Base-by-base conservation (phyloP, 192 early-diverging fungal genomes). In the Linnemannia schmuckeri region DNA sequence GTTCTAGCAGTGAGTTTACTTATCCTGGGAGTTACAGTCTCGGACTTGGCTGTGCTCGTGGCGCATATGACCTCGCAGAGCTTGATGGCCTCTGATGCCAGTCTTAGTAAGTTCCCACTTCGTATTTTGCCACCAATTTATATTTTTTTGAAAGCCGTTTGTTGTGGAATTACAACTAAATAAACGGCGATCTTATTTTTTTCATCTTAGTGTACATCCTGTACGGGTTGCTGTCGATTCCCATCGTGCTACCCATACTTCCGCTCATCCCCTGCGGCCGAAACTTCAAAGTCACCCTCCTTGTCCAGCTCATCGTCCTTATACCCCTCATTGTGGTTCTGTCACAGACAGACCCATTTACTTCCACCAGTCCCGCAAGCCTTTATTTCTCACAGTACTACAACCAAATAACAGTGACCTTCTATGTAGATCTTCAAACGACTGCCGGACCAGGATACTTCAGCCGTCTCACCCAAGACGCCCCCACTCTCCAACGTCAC, bases 331-430 rank as follows among this genome's bases (percentile, higher is more conserved):
- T 55, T 13, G 78, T 57, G 78, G n/a, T 42, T 37, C 69, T 86
- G 3, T 72, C 84, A 5, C 46, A 46, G 46, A 63, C 42, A 38
- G 74, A 77, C 1, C 79, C 77, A 1, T 86, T 61, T 49, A 78
- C 70, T 1, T 33, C 69, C 1, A 18, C 70, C 33, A 41, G 9
- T 12, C 84, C 84, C 0, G 40, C 70, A 20, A 70, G 63, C 70
- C n/a, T 86, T 41, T 74, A 74, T 40, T 86, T 73, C 38, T 47
- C 41, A 13, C 84, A 86, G 47, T 33, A 70, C 13, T 86, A 81
- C 66, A 78, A 86, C 35, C 84, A 86, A 38, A 81, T 79, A 13
- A 33, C 63, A 0, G 33, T 30, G 10, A 44, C 79, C 12, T 86
- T 79, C 1, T 30, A 9, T 44, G 79, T 86, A 0, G 44, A 63